These are phyloP conservation scores for Trichoderma brevicompactum DNA, from an alignment of 2,329 filamentous ascomycete species.

Conservation along the genomic window DNA sequence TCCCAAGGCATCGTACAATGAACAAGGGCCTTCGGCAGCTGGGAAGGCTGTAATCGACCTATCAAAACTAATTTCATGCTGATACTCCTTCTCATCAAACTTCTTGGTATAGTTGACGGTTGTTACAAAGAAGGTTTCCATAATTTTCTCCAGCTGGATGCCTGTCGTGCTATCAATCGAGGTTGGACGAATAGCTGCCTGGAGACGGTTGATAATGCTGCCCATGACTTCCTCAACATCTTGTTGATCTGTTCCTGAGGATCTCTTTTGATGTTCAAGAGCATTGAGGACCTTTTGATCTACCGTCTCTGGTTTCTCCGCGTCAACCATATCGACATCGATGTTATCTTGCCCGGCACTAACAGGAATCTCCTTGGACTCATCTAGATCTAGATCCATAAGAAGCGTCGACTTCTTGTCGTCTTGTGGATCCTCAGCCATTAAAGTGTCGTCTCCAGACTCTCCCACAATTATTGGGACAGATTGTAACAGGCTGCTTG, in stretches of 20 bases:
- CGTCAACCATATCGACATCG: slow-evolving; percentile 41
- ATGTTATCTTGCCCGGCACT: slow-evolving; percentile 21
- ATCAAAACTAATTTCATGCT: slow-evolving; percentile 60
- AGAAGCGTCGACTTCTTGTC: background rate
- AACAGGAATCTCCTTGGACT: background rate
- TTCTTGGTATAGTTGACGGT: slow-evolving; percentile 64
- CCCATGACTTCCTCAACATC: slow-evolving; percentile 96
- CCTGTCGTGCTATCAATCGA: slow-evolving; percentile 64
- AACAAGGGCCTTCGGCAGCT: slow-evolving; percentile 53
- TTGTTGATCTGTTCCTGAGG: slow-evolving; percentile 72
- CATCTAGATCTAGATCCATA: slow-evolving; percentile 3
- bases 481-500: slow-evolving; percentile 33
- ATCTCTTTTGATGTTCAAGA: slow-evolving; percentile 52
- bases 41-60: slow-evolving; percentile 65
- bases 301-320: slow-evolving; percentile 44
- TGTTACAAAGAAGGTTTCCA: slow-evolving; percentile 69
- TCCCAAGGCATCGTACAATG: slow-evolving; percentile 84
- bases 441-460: slow-evolving; percentile 32
- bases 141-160: slow-evolving; percentile 81
- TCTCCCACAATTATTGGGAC: slow-evolving; percentile 5
- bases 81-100: slow-evolving; percentile 48
- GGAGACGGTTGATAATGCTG: slow-evolving; percentile 87
- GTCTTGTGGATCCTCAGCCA: slow-evolving; percentile 29
- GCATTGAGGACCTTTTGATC: slow-evolving; percentile 53
- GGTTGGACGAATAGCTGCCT: slow-evolving; percentile 80